Base-by-base conservation (phyloP, 768 basidiomycete species). In the Xerocomellus amylosporus region DNA sequence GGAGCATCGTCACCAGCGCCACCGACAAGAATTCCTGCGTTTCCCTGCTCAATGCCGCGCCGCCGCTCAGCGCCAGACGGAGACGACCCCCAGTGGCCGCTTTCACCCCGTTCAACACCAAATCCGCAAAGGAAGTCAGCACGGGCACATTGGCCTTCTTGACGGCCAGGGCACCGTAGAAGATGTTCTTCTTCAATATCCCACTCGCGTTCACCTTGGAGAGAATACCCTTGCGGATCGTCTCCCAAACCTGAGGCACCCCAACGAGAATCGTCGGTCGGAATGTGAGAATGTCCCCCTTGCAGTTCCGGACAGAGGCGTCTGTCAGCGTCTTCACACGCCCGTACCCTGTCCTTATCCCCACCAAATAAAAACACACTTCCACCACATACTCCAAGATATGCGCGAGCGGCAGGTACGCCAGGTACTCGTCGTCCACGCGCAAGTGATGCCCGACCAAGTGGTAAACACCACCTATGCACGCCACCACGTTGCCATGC, bases 241-340 rank as follows among this genome's bases (percentile, higher is more conserved):
- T 87, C 73, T 99, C 96, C 93, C 93, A 99, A 1, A 98, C 90
- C 3, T 94, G 91, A 2, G 96, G 96, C 2, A 98, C 96, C 49
- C 93, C 96, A 49, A 92, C 83, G 82, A 98, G 86, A 73, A 97
- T 86, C n/a, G 85, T 80, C 7, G 96, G 96, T 40, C 78, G 74
- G 77, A 97, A 90, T 13, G 85, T 79, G 49, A 78, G 77, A 64
- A 99, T 84, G 67, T 98, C 96, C 46, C 96, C 96, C 54, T 87
- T 81, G 71, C 85, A 88, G 39, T 90, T 87, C 42, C 93, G 85
- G 19, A 96, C 92, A n/a, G 87, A 92, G 3, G 86, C 82, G 65
- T 98, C 95, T 4, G 96, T 98, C 58, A 98, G 81, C 8, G 96
- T 99, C 84, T 97, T 98, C 69, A 95, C 86, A 46, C 88, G 86